Conservation (phyloP, 1,139 yeast genomes). For the Arxiozyma slooffiae region DNA sequence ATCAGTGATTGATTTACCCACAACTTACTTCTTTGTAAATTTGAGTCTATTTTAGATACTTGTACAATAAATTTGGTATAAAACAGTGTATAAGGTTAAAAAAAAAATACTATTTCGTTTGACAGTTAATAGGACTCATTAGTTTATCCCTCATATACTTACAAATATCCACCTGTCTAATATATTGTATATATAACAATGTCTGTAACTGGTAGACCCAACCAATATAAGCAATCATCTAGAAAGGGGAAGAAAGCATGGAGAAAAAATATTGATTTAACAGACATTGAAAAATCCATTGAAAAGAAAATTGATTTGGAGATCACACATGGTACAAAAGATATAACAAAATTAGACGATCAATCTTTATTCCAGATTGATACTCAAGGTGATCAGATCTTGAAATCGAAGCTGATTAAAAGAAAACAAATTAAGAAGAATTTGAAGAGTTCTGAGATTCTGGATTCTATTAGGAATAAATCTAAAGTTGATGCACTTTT, state of each 20-base stretch:
- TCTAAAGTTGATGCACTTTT: constrained; percentile 67
- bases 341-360: constrained; percentile 33
- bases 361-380: constrained; percentile 63
- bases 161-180: background rate
- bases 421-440: constrained; percentile 37
- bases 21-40: too few species aligned
- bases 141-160: background rate
- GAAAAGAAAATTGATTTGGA: constrained; percentile 62
- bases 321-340: constrained; percentile 50
- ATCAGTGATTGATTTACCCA: background rate
- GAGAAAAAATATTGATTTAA: constrained; percentile 88
- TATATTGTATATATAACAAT: constrained; percentile 6
- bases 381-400: constrained; percentile 46
- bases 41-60: background rate
- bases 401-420: constrained; percentile 36
- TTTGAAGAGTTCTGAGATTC: constrained; percentile 64
- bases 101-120: background rate
- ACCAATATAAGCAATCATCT: constrained; percentile 52
- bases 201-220: constrained; percentile 32
- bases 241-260: constrained; percentile 91
- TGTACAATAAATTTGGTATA: background rate
- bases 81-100: background rate
- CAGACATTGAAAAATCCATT: constrained; percentile 62
- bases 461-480: constrained; percentile 44
- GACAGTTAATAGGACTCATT: background rate